Base-by-base conservation (phyloP, 768 basidiomycete species). In the Agrocybe praecox region DNA sequence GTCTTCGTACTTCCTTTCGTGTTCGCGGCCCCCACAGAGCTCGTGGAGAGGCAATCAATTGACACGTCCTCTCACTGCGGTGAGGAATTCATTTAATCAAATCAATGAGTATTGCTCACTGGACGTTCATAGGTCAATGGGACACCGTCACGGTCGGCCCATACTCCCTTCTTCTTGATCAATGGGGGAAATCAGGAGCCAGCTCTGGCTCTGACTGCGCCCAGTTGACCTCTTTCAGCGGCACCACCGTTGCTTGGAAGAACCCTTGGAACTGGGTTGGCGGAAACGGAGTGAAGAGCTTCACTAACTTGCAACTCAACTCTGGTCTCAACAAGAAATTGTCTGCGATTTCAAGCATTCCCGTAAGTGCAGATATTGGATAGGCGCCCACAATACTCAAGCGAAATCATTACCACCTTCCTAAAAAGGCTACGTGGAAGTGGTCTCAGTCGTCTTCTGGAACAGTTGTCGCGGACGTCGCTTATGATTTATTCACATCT, bases 401-500 rank as follows among this genome's bases (percentile, higher is more conserved):
- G 1, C 42, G 19, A 11, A 52, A 34, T 9, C 42, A n/a, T 24
- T 40, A 40, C 19, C 8, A 53, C 19, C 19, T 34, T 11, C 15
- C 11, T 49, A 24, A 22, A 43, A n/a, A 86, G 87, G 61, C 82
- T 29, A 70, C 65, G 0, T 89, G 87, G 87, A 53, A 67, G 1
- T 88, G 87, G 87, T 76, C 75, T 6, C 81, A 84, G 56, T 62
- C 62, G 14, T 68, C 67, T 11, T 70, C 74, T 5, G 78, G 73
- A 5, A 67, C 65, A 1, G 69, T 83, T 55, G 79, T 83, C 22
- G 78, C 81, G 0, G 77, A 88, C 54, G 76, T 86, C 23, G 83
- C 86, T 6, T 89, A 78, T 56, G 87, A 89, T 59, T 57, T 88
- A 1, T 89, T 89, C 74, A 88, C 86, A 0, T 80, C 86, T 2